phyloP scores from a whole-genome alignment of 305 asterid genomes.

The Coffea humblotiana region DNA sequence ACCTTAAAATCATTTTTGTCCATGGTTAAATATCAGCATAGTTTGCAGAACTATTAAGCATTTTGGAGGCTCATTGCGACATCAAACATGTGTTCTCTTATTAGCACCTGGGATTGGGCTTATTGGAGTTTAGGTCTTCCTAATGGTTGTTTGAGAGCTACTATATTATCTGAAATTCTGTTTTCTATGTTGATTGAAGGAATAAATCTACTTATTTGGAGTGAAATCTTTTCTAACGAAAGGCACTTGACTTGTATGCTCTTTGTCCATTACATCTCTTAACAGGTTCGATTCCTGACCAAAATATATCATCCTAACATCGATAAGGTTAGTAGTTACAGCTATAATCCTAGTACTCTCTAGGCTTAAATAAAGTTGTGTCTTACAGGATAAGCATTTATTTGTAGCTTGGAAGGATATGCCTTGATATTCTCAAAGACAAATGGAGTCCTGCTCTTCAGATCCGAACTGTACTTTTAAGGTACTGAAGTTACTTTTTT shows the following conservation, averaged over 20 bases:
- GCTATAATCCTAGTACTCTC: background rate
- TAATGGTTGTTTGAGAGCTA: background rate
- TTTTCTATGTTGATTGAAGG: background rate
- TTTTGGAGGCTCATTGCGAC: background rate
- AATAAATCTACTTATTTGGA: background rate
- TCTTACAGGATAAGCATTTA: conserved; percentile 5
- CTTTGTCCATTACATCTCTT: background rate
- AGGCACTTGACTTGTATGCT: conserved; percentile 11
- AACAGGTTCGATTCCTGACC: conserved; percentile 55
- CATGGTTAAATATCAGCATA: background rate
- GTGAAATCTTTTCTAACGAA: background rate
- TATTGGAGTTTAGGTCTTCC: background rate
- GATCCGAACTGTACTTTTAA: conserved; percentile 54
- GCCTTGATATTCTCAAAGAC: conserved; percentile 63
- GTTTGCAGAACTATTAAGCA: background rate
- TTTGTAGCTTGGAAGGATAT: conserved; percentile 59
- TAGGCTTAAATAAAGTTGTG: conserved; percentile 1
- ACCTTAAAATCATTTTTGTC: background rate
- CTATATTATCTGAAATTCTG: background rate
- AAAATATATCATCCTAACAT: conserved; percentile 65
- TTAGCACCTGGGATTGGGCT: background rate
- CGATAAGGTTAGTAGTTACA: conserved; percentile 44
- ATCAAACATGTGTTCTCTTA: background rate
- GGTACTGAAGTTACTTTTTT: conserved; percentile 16
- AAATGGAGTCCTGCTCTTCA: conserved; percentile 73